Base-by-base conservation (phyloP, 2,329 filamentous ascomycete species). In the Parafenestella ontariensis region DNA sequence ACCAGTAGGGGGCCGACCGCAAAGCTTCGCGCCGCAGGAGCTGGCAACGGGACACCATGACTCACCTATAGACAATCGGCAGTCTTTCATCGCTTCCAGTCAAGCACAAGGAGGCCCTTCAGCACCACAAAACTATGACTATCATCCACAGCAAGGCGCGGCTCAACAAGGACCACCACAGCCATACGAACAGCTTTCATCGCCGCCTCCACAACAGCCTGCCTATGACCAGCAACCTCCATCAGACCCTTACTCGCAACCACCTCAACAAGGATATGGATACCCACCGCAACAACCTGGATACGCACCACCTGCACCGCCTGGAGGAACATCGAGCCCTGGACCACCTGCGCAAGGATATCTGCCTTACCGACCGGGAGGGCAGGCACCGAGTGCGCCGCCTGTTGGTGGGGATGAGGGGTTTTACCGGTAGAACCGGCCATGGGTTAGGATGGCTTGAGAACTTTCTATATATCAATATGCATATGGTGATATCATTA, bases 1-100 rank as follows among this genome's bases (percentile, higher is more conserved):
- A 2, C 69, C 71, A 17, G 62, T 65, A 29, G 70, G 63, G 11
- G 69, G 58, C 1, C 69, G 75, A 18, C 73, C 74, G 3, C 73
- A 74, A 43, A 76, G 73, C 47, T 76, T 69, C 42, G 74, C 66
- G 10, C 80, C 80, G 5, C 80, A 82, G 54, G 80, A 82, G 63
- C 70, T 82, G 17, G 76, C 78, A 17, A 79, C 79, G 4, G 72
- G 75, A 10, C 76, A 78, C 23, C 81, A 77, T 54, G 79, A 82
- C 57, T 79, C 77, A 7, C 80, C 80, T 1, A 62, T 79, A 3
- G 79, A 81, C 58, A 76, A 76, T 54, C 69, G 79, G 11, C 75
- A 78, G 39, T 76, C 75, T 17, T 77, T 78, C 57, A 46, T 65
- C 59, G 47, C 65, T 3, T 68, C 61, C 1, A 59, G 52, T 28